phyloP scores from a whole-genome alignment of 495 filamentous ascomycete species.

The Aspergillus incahuasiensis region DNA sequence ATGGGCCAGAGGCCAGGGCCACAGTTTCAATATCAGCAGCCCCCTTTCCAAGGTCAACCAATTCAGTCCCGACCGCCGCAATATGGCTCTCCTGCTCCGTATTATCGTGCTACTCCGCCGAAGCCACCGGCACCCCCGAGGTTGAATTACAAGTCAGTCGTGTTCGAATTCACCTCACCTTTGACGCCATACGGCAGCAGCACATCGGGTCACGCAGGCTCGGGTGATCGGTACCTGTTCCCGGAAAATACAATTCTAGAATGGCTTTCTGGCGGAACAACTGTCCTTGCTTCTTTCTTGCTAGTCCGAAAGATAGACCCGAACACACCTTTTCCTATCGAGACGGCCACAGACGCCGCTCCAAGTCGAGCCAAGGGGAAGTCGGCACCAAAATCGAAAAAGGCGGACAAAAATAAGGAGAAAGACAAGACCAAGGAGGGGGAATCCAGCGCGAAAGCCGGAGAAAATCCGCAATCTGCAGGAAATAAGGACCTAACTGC shows the following conservation, averaged over 20 bases:
- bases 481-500: not conserved
- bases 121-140: slow-evolving; percentile 27
- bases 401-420: slow-evolving; percentile 28
- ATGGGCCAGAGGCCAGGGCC: slow-evolving; percentile 26
- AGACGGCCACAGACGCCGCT: slow-evolving; percentile 25
- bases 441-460: not conserved
- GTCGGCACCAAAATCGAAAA: slow-evolving; percentile 35
- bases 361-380: slow-evolving; percentile 30
- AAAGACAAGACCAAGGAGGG: slow-evolving; percentile 12
- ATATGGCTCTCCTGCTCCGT: slow-evolving; percentile 32
- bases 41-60: slow-evolving; percentile 28
- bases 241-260: slow-evolving; percentile 85
- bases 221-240: slow-evolving; percentile 84
- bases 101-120: slow-evolving; percentile 30
- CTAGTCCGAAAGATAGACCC: slow-evolving; percentile 46
- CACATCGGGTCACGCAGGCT: slow-evolving; percentile 58
- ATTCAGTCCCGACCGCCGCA: slow-evolving; percentile 39
- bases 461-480: not conserved
- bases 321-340: slow-evolving; percentile 38
- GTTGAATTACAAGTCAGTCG: slow-evolving; percentile 64
- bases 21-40: slow-evolving; percentile 30
- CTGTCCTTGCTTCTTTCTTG: slow-evolving; percentile 50
- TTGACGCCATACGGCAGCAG: slow-evolving; percentile 45
- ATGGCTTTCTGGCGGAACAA: slow-evolving; percentile 46
- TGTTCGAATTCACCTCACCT: slow-evolving; percentile 72